Evolutionary conservation across 2,329 filamentous ascomycete genomes (phyloP).

Genomic region (Hirsutella rhossiliensis): DNA sequence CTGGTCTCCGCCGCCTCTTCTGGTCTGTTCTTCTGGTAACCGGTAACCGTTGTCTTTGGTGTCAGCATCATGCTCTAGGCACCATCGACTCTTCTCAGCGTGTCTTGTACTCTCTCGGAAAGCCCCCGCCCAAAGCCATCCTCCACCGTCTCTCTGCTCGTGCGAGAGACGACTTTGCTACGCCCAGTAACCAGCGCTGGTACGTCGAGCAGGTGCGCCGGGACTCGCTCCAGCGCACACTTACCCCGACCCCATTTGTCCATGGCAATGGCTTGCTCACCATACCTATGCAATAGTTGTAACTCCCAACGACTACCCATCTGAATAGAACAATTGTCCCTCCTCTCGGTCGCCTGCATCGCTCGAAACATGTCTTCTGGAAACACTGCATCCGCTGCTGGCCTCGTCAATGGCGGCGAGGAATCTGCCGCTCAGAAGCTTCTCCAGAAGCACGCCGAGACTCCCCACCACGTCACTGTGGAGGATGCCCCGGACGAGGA

Average conservation of each 20-base stretch:
- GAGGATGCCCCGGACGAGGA: slow-evolving; percentile 79
- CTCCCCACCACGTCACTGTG: slow-evolving; percentile 51
- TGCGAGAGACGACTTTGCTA: not conserved
- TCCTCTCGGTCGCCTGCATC: not conserved
- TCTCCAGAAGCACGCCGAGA: slow-evolving; percentile 47
- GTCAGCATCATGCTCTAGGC: slow-evolving; percentile 27
- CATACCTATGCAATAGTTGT: no score
- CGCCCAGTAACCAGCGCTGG: not conserved
- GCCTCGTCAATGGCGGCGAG: slow-evolving; percentile 24
- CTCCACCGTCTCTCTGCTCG: not conserved
- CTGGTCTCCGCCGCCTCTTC: slow-evolving; percentile 22
- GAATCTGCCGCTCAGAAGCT: slow-evolving; percentile 49
- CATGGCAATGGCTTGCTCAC: no score
- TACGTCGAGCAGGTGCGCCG: not conserved
- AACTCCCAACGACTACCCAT: not conserved
- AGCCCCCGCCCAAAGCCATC: not conserved
- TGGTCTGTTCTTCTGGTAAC: slow-evolving; percentile 29
- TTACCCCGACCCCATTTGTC: no score
- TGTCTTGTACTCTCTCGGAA: slow-evolving; percentile 1
- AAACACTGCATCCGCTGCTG: slow-evolving; percentile 15
- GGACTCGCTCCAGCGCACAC: no score
- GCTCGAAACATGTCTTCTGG: slow-evolving; percentile 28
- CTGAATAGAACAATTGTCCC: not conserved
- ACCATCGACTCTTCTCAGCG: slow-evolving; percentile 12
- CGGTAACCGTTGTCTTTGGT: slow-evolving; percentile 22